Base-by-base conservation (phyloP, 345 rosid genomes). In the Salix dunnii region DNA sequence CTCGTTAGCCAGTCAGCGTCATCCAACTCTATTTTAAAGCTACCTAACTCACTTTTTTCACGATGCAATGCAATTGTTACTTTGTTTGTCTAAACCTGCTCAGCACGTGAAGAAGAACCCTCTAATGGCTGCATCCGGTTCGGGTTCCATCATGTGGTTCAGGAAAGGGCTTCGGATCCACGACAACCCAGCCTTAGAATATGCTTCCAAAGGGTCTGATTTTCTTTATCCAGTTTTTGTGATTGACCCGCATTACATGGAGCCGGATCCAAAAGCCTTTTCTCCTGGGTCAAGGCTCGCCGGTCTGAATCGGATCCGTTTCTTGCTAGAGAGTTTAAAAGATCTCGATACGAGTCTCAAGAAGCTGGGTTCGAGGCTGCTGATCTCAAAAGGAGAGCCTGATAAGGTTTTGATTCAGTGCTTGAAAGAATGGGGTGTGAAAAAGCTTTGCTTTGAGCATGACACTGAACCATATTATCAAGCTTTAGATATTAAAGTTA, bases 381-480 rank as follows among this genome's bases (percentile, higher is more conserved):
- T 92, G 73, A 82, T 90, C 68, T 71, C 89, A 7, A 87, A 83
- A 40, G 97, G 94, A 17, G 94, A 92, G 3, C 97, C 97, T 0
- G 38, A 84, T 49, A 88, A 93, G 77, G 90, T 89, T 72, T 7
- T 95, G 21, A 74, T 87, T 83, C 88, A 86, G 67, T 91, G 99
- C 89, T 85, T 95, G 82, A 87, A 90, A 72, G 87, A 93, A 88
- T 95, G 97, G 97, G 76, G 91, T 58, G 87, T 93, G 74, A 80
- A 87, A 60, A 93, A 73, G 74, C 92, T 95, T 67, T 95, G 97
- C 87, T 90, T 88, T 77, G 99, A 95, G 76, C 85, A 85, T 82
- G 99, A 95, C 73, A 89, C 94, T 2, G 97, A 95, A 35, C 96
- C 97, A 0, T 91, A 95, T 83, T 95, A 93, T 83, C 99, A 88